Base-by-base conservation (phyloP, 2,329 filamentous ascomycete genomes). In the Talaromyces sp. region DNA sequence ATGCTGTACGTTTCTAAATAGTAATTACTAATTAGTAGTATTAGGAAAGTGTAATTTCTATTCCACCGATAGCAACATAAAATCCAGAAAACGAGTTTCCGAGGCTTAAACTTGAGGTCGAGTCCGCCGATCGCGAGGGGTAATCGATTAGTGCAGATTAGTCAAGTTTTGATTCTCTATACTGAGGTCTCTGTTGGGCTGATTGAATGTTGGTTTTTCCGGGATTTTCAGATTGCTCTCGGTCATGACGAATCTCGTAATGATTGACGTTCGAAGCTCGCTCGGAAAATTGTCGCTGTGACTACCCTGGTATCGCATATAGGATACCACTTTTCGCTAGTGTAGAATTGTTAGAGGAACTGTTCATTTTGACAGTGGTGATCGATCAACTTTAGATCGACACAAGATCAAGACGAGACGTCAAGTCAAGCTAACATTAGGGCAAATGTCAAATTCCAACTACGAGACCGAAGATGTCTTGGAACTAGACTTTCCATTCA, bases 351-450 rank as follows among this genome's bases (percentile, higher is more conserved):
- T n/a, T n/a, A 17, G 25, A 7, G 25, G 25, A 28, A 28, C 4
- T 48, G 4, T n/a, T n/a, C 17, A 19, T 41, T 58, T 35, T 58
- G 50, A 54, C 62, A 51, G 61, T 56, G 22, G 60, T 62, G 31
- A 63, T 63, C 28, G 41, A 43, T 33, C 25, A 31, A 46, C 45
- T 19, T 48, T 25, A 33, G 45, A 48, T 48, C 45, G 45, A 48
- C 28, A 2, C 11, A 33, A 48, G n/a, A 33, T 48, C 45, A 33
- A 21, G 45, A 48, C 19, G 22, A 46, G 22, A 28, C 10, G 22
- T 4, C 25, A 19, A 9, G 25, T 33, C 41, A 31, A 1, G 13
- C n/a, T n/a, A n/a, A n/a, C n/a, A 3, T 19, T 48, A 33, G 28
- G 45, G 17, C 28, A 33, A 6, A 5, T 13, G 25, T 21, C n/a